Evolutionary conservation across 371 early-diverging fungal genomes (phyloP), one percentile per base, ranked within the genome.

Genomic region (Mucor sp.): DNA sequence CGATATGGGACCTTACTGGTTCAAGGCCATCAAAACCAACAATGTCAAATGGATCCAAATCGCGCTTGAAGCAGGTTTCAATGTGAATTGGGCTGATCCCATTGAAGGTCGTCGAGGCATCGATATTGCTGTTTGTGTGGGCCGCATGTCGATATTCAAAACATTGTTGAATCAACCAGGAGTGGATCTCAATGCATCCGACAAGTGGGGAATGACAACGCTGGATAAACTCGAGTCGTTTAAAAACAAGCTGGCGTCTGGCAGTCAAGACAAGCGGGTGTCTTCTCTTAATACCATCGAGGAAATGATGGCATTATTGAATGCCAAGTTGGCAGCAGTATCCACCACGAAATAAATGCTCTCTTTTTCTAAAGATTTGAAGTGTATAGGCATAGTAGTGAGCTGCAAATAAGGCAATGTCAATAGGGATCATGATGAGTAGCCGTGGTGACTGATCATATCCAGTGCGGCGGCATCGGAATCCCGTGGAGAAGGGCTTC

Each of bases 1-100:
- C 15, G 94, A 93, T 61, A 81, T 92, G 50, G 84, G 82, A 2
- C 68, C 66, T 4, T 25, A 70, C 33, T 84, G 84, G 84, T 71
- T 84, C 21, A 78, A 77, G 47, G 82, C 82, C 0, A 71, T 82
- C 15, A 75, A 72, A 1, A 75, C 60, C 8, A 74, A 76, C 19
- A 75, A 81, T 41, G 35, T 77, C 7, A 75, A 72, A 65, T 69
- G 77, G 61, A 68, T 80, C 4, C 69, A 77, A 19, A 50, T 79
- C 3, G 77, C 77, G 9, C 35, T 84, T 1, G 66, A 70, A 5
- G 78, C 78, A 25, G 84, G 84, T 1, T 81, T 82, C 74, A 53
- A 74, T 35, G 74, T 84, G 12, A 79, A 81, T 32, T 84, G 84
- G 80, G 56, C 68, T 3, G 84, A 83, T 15, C 72, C 80, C 9